These are phyloP conservation scores for Termitomyces titanicus DNA, from an alignment of 768 basidiomycete species.

Conservation along the genomic window DNA sequence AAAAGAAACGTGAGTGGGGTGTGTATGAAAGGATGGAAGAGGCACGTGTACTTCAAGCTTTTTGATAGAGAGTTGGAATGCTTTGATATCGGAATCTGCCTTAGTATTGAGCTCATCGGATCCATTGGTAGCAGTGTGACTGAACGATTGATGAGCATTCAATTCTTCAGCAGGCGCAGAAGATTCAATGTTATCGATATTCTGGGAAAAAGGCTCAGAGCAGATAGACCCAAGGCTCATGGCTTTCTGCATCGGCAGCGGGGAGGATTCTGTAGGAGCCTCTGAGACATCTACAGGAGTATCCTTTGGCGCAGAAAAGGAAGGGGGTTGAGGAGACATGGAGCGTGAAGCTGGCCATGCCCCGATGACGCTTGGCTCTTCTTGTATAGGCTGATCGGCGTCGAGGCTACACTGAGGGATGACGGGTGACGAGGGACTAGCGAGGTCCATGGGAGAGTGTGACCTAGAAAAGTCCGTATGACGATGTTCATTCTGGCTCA, in stretches of 20 bases:
- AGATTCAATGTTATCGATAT: neutral
- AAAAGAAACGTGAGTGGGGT: neutral
- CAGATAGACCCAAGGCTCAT: slow-evolving; percentile 16
- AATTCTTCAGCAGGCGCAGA: neutral
- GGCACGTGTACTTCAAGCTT: slow-evolving; percentile 17
- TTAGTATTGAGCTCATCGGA: neutral
- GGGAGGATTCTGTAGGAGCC: neutral
- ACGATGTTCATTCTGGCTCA: neutral
- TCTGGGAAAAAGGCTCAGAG: neutral
- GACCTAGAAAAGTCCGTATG: slow-evolving; percentile 29
- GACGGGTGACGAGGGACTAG: slow-evolving; percentile 35
- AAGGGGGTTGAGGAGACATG: slow-evolving; percentile 21
- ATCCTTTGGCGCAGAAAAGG: neutral
- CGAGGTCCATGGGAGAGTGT: slow-evolving; percentile 46
- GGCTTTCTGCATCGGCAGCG: slow-evolving; percentile 7
- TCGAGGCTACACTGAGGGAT: slow-evolving; percentile 9
- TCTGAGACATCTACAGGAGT: neutral
- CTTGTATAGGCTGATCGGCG: slow-evolving; percentile 9
- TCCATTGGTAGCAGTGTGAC: neutral
- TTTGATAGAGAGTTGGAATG: slow-evolving; percentile 9
- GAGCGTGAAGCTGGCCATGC: slow-evolving; percentile 39
- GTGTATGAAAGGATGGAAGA: neutral
- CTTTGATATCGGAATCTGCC: neutral
- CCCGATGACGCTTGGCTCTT: slow-evolving; percentile 38
- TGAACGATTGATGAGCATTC: neutral